Conservation (phyloP, 208 protist species). For the Strigomonas culicis region DNA sequence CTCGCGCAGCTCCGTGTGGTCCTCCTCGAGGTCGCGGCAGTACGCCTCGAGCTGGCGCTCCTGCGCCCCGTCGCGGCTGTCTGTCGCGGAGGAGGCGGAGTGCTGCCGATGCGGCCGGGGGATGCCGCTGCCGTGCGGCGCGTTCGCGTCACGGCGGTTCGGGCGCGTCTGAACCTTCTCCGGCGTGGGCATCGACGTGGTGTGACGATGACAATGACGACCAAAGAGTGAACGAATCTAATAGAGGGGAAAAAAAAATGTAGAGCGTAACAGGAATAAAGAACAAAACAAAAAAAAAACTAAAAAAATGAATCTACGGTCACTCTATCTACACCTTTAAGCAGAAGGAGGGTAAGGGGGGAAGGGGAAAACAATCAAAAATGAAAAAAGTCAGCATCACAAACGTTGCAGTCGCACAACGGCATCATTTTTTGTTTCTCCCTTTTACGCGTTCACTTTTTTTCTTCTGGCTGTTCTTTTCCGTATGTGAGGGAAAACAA, state of each 20-base stretch:
- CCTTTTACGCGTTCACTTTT: too few relatives aligned
- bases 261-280: not conserved
- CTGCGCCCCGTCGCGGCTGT: not conserved
- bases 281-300: conserved; percentile 16
- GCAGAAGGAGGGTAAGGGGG: too few relatives aligned
- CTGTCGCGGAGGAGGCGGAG: not conserved
- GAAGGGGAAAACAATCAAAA: not conserved
- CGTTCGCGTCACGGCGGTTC: not conserved
- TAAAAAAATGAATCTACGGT: conserved; percentile 12
- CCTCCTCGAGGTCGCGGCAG: conserved; percentile 34
- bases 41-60: conserved; percentile 30
- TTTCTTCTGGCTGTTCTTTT: too few relatives aligned
- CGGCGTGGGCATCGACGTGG: too few relatives aligned
- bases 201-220: not conserved
- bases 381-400: too few relatives aligned
- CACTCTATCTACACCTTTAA: too few relatives aligned
- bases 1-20: conserved; percentile 23
- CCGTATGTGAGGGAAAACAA: too few relatives aligned
- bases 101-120: not conserved
- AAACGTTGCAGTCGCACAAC: too few relatives aligned
- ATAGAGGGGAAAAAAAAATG: conserved; percentile 12
- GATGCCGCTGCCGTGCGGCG: not conserved
- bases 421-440: not conserved
- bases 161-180: too few relatives aligned
- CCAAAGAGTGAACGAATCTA: not conserved